A percentile compares a stretch with the other conserved stretches of the same genome.
Conservation (phyloP, 495 filamentous ascomycete genomes). For the Tirmania nivea region DNA sequence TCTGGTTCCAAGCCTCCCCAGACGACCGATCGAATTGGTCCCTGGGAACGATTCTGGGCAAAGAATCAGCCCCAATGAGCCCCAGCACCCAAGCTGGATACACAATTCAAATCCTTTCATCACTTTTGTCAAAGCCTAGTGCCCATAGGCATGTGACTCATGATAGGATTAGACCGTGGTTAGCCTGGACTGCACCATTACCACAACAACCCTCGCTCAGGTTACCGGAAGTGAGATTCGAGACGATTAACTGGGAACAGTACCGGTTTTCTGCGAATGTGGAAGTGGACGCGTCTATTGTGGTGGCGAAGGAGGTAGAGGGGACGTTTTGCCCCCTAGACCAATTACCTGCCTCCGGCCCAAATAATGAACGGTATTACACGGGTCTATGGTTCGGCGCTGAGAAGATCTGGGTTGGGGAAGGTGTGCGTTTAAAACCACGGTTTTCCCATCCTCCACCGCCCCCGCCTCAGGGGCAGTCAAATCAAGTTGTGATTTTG, state of each 20-base stretch:
- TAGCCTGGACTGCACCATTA: slow-evolving; percentile 37
- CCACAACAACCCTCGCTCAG: slow-evolving; percentile 15
- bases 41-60: slow-evolving; percentile 27
- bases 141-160: slow-evolving; percentile 11
- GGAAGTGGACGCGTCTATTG: slow-evolving; percentile 39
- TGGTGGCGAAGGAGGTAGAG: slow-evolving; percentile 37
- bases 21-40: slow-evolving; percentile 27
- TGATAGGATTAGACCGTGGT: slow-evolving; percentile 31
- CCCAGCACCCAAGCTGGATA: slow-evolving; percentile 5
- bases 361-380: slow-evolving; percentile 25
- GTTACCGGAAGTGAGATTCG: slow-evolving; percentile 22
- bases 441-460: background rate
- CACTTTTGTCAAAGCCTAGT: slow-evolving; percentile 10
- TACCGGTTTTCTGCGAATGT: slow-evolving; percentile 16
- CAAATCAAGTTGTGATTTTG: background rate
- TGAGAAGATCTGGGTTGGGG: slow-evolving; percentile 40
- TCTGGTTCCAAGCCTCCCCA: slow-evolving; percentile 34
- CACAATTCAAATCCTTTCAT: slow-evolving; percentile 19
- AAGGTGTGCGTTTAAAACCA: slow-evolving; percentile 28
- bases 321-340: slow-evolving; percentile 33
- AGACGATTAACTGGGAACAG: slow-evolving; percentile 31
- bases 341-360: slow-evolving; percentile 16
- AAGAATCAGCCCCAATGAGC: slow-evolving; percentile 3
- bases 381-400: slow-evolving; percentile 40
- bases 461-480: slow-evolving; percentile 3